A percentile compares a stretch with the other conserved stretches of the same genome.
Evolutionary conservation across 139 green algal genomes (phyloP).

Genomic region (Chlamydomonas sp.): DNA sequence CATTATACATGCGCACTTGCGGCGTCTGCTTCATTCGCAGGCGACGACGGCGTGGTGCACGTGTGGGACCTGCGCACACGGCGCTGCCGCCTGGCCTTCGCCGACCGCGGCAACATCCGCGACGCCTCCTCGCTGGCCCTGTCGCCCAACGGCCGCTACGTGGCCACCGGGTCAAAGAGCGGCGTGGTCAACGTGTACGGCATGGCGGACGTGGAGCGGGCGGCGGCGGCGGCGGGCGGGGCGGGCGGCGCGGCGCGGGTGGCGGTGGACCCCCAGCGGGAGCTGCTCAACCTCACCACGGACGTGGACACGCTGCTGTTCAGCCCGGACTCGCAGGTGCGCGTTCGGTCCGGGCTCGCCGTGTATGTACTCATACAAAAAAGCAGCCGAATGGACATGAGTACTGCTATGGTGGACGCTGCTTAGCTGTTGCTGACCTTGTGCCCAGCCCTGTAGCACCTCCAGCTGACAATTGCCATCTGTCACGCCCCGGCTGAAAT

Average conservation of each 20-base stretch:
- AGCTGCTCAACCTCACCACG: conserved; percentile 92
- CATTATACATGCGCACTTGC: too few relatives aligned
- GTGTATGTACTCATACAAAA: too few relatives aligned
- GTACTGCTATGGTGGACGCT: too few relatives aligned
- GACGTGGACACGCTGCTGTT: conserved; percentile 85
- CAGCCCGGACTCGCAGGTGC: conserved; percentile 78
- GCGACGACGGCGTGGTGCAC: conserved; percentile 87
- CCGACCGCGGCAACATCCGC: conserved; percentile 75
- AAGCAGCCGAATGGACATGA: too few relatives aligned
- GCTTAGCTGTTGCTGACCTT: too few relatives aligned
- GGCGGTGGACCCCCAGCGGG: conserved; percentile 52
- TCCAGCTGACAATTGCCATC: too few relatives aligned
- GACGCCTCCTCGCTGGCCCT: conserved; percentile 63
- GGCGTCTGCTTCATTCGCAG: conserved; percentile 21
- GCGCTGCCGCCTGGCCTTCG: conserved; percentile 74
- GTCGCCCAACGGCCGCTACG: conserved; percentile 64
- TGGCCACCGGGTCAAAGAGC: conserved; percentile 74
- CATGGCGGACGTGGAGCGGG: not conserved
- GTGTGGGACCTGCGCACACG: conserved; percentile 93
- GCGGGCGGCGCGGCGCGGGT: not conserved
- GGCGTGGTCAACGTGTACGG: conserved; percentile 94
- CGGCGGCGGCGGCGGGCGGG: conserved; percentile 10
- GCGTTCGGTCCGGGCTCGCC: not conserved
- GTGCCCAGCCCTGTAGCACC: too few relatives aligned
- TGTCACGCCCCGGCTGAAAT: too few relatives aligned